Evolutionary conservation across 768 basidiomycete genomes (phyloP), one percentile per base, ranked within the genome.

Genomic region (Tricholoma flavovirens): DNA sequence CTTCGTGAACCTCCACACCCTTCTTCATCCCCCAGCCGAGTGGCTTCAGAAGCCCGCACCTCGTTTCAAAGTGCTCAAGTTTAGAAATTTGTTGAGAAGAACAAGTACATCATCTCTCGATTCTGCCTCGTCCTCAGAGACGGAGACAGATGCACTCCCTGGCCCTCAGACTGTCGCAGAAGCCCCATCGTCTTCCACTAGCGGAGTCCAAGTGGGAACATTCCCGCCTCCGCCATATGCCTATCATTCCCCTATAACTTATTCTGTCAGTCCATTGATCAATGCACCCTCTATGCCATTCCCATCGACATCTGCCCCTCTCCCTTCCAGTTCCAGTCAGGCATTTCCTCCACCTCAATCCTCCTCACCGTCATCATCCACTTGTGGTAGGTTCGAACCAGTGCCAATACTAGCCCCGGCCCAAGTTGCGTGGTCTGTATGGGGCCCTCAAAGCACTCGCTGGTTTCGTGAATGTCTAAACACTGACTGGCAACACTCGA

Each of bases 401-500:
- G 22, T 49, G 17, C 17, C 32, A 6, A 40, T 46, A 26, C 42
- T 49, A 46, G 35, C 43, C n/a, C 46, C 56, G 17, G 60, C 58
- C 19, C 59, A 65, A 21, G 63, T 80, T 29, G 71, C 76, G 3
- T 82, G 80, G 80, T 70, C 75, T 6, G 67, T 69, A 17, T 82
- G 82, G 81, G 82, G 81, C 11, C 78, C 78, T 1, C 63, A 66
- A 32, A 75, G 69, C 60, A 81, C 81, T 8, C 75, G 81, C 10
- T 82, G 82, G 81, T 82, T 82, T 59, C 70, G 73, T 53, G 79
- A 80, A 60, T 68, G 68, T 49, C 62, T 78, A 42, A 76, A 71
- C 62, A 79, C 77, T 5, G 79, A 83, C 61, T 81, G 80, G 80
- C 79, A 82, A 63, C 77, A 81, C 59, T 77, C 80, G 17, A 70